These are phyloP conservation scores for Aspergillus viridinutans DNA, from an alignment of 2,329 filamentous ascomycete species.

Conservation along the genomic window DNA sequence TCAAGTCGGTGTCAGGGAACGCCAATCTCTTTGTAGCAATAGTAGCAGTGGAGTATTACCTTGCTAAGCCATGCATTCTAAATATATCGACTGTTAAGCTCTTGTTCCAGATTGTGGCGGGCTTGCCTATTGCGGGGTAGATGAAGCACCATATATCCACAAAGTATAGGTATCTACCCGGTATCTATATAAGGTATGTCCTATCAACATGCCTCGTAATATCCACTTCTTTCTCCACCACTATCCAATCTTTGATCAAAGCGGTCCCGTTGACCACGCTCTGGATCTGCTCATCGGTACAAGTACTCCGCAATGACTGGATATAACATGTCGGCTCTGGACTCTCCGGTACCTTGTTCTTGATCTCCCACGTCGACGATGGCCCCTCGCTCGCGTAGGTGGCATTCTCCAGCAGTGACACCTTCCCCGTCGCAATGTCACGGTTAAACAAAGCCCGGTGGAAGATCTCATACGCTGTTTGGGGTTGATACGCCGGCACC, in stretches of 20 bases:
- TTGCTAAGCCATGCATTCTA: neutral
- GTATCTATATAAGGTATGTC: no score
- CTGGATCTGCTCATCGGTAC: constrained; percentile 42
- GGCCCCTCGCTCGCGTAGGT: constrained; percentile 40
- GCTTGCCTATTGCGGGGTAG: constrained; percentile 1
- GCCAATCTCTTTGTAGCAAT: neutral
- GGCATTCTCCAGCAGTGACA: constrained; percentile 31
- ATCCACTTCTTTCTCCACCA: constrained; percentile 28
- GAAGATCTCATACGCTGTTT: constrained; percentile 54
- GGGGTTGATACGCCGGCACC: constrained; percentile 52
- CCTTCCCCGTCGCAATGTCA: constrained; percentile 54
- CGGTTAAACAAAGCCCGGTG: constrained; percentile 47
- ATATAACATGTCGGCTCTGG: constrained; percentile 46
- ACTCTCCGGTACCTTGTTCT: constrained; percentile 40
- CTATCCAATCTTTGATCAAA: constrained; percentile 44
- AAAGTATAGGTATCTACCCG: neutral
- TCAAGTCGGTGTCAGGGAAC: neutral
- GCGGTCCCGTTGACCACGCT: constrained; percentile 45
- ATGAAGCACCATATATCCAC: neutral
- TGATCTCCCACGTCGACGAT: constrained; percentile 41
- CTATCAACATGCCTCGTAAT: neutral
- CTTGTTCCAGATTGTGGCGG: neutral
- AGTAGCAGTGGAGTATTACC: no score
- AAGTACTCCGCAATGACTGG: constrained; percentile 34
- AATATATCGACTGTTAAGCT: neutral